Conservation (phyloP, 768 basidiomycete genomes). For the Calocybe indica region DNA sequence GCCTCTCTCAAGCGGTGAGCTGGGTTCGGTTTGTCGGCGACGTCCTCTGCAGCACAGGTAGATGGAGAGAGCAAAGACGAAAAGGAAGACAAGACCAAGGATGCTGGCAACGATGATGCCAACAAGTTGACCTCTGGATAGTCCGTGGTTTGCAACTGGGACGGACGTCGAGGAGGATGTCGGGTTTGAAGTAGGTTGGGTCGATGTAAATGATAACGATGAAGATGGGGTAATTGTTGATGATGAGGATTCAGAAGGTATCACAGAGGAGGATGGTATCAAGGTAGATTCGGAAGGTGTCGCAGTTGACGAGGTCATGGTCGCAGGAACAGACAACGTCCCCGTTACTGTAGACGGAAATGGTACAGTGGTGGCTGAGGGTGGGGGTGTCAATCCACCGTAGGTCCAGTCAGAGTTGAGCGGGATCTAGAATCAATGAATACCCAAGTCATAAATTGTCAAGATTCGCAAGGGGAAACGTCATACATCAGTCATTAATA, state of each 20-base stretch:
- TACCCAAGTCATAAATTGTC: background rate
- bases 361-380: slow-evolving; percentile 27
- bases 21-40: slow-evolving; percentile 31
- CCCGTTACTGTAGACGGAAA: slow-evolving; percentile 10
- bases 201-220: slow-evolving; percentile 6
- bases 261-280: slow-evolving; percentile 23
- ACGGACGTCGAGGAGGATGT: slow-evolving; percentile 19
- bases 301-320: slow-evolving; percentile 10
- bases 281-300: slow-evolving; percentile 22
- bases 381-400: slow-evolving; percentile 69
- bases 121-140: slow-evolving; percentile 38
- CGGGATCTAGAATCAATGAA: slow-evolving; percentile 51
- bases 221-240: slow-evolving; percentile 21
- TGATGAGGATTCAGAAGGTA: slow-evolving; percentile 18
- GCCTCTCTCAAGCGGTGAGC: slow-evolving; percentile 22
- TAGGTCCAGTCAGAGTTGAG: slow-evolving; percentile 66
- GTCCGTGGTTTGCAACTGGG: slow-evolving; percentile 10
- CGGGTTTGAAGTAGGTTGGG: slow-evolving; percentile 22
- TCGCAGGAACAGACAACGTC: slow-evolving; percentile 14
- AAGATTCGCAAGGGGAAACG: background rate
- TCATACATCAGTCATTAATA: background rate
- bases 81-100: slow-evolving; percentile 51
- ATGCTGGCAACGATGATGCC: slow-evolving; percentile 58
- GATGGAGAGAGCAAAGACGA: slow-evolving; percentile 41
- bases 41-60: slow-evolving; percentile 41